Evolutionary conservation across 495 filamentous ascomycete species (phyloP).

Genomic region (Neurospora sp.): DNA sequence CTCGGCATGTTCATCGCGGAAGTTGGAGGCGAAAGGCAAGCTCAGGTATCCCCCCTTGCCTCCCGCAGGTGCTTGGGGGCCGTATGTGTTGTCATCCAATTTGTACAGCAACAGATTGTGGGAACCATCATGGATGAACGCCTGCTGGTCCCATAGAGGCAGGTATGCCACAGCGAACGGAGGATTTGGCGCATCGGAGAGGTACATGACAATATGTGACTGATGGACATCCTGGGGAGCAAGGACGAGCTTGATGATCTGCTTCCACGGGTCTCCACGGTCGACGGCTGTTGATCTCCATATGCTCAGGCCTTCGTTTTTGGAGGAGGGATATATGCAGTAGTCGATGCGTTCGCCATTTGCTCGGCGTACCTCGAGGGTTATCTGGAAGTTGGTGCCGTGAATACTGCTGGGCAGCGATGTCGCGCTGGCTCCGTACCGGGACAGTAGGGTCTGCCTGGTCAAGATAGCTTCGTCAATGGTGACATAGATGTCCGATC

Average conservation of each 20-base stretch:
- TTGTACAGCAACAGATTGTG: constrained; percentile 78
- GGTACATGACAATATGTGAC: constrained; percentile 79
- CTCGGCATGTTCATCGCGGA: constrained; percentile 59
- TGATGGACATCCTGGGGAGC: constrained; percentile 69
- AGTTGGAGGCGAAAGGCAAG: constrained; percentile 65
- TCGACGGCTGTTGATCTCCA: constrained; percentile 81
- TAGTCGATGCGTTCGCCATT: constrained; percentile 72
- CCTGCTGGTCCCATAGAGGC: constrained; percentile 86
- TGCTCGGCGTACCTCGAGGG: constrained; percentile 71
- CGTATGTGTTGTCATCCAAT: constrained; percentile 74
- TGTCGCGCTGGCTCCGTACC: constrained; percentile 67
- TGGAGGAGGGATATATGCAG: constrained; percentile 81
- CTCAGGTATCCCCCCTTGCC: constrained; percentile 73
- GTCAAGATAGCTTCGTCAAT: constrained; percentile 65
- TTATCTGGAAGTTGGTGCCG: constrained; percentile 74
- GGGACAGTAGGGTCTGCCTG: constrained; percentile 65
- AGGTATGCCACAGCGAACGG: constrained; percentile 89
- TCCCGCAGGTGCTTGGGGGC: constrained; percentile 38
- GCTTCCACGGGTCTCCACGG: constrained; percentile 71
- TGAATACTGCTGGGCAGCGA: constrained; percentile 50
- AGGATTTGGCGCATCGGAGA: constrained; percentile 73
- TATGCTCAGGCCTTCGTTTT: constrained; percentile 59
- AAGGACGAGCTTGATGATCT: constrained; percentile 77
- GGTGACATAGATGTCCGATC: constrained; percentile 92
- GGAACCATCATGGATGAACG: constrained; percentile 78